Conservation (phyloP, 2,329 filamentous ascomycete genomes). For the Dryadomyces quercivorus region DNA sequence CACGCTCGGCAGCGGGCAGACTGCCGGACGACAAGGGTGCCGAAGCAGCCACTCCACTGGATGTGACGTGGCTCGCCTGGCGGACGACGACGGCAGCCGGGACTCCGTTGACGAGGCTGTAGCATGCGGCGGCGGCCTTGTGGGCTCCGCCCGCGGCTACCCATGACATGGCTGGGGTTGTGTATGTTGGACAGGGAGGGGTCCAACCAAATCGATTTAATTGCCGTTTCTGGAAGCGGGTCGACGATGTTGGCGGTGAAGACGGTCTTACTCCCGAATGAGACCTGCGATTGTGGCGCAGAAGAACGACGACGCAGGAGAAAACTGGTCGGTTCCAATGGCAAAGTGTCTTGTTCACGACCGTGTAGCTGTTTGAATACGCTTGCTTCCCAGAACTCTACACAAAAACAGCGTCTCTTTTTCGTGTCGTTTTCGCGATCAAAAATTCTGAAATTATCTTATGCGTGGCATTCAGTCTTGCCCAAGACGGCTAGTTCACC, state of each 20-base stretch:
- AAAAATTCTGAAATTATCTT: too few species aligned
- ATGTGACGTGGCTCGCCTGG: neutral
- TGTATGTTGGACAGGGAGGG: neutral
- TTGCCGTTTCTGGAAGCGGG: neutral
- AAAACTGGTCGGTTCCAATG: too few species aligned
- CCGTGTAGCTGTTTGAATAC: too few species aligned
- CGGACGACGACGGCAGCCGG: conserved; percentile 3
- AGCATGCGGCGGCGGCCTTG: conserved; percentile 8
- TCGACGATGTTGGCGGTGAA: neutral
- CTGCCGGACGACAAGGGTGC: neutral
- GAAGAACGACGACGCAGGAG: neutral
- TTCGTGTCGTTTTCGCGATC: too few species aligned
- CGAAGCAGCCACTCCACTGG: neutral
- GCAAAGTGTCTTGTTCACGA: too few species aligned
- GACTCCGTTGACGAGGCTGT: conserved; percentile 6
- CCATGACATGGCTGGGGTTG: conserved; percentile 10
- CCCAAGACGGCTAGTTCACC: too few species aligned
- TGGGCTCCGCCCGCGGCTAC: conserved; percentile 8
- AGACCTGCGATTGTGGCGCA: neutral
- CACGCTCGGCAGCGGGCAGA: neutral
- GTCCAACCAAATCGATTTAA: neutral
- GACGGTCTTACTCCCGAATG: neutral
- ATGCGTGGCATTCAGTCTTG: too few species aligned
- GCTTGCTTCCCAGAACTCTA: too few species aligned
- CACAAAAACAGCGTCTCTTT: too few species aligned